phyloP scores from a whole-genome alignment of 1,284 basidiomycete species.

The Ceratobasidium sp. region DNA sequence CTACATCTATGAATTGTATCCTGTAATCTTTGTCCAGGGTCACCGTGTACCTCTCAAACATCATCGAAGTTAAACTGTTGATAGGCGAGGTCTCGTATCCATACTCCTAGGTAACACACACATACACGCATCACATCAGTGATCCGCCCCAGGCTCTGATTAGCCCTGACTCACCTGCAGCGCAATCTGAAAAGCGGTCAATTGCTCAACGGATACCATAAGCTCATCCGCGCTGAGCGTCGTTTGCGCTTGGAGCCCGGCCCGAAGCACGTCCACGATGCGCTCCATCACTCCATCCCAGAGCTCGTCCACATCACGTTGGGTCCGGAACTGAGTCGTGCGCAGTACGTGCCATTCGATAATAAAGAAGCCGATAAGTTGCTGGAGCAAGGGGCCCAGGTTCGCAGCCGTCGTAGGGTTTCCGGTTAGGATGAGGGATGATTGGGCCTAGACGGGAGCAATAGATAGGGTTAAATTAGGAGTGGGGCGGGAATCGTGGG shows the following conservation, averaged over 20 bases:
- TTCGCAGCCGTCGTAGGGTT: slow-evolving; percentile 56
- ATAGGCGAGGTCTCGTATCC: slow-evolving; percentile 86
- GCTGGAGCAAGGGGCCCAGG: slow-evolving; percentile 74
- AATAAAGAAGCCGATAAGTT: slow-evolving; percentile 99
- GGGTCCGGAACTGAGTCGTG: slow-evolving; percentile 82
- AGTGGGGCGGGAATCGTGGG: background rate
- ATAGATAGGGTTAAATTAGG: too few species aligned
- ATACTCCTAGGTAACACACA: slow-evolving; percentile 68
- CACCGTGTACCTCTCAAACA: slow-evolving; percentile 92
- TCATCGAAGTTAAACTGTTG: slow-evolving; percentile 83
- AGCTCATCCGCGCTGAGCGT: slow-evolving; percentile 13
- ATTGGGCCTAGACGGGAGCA: slow-evolving; percentile 80
- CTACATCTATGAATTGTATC: slow-evolving; percentile 80
- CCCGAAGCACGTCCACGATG: slow-evolving; percentile 79
- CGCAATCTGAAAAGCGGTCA: slow-evolving; percentile 51
- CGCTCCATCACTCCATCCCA: slow-evolving; percentile 91
- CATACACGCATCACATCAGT: slow-evolving; percentile 17
- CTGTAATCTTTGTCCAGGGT: slow-evolving; percentile 87
- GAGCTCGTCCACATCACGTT: slow-evolving; percentile 92
- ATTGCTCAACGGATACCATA: slow-evolving; percentile 22
- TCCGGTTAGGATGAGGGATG: slow-evolving; percentile 89
- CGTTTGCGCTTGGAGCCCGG: slow-evolving; percentile 66
- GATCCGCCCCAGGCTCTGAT: slow-evolving; percentile 26
- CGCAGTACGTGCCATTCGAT: slow-evolving; percentile 93
- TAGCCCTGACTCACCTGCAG: slow-evolving; percentile 72